phyloP scores from a whole-genome alignment of 805 yeast genomes.

The Candida namnaoensis region DNA sequence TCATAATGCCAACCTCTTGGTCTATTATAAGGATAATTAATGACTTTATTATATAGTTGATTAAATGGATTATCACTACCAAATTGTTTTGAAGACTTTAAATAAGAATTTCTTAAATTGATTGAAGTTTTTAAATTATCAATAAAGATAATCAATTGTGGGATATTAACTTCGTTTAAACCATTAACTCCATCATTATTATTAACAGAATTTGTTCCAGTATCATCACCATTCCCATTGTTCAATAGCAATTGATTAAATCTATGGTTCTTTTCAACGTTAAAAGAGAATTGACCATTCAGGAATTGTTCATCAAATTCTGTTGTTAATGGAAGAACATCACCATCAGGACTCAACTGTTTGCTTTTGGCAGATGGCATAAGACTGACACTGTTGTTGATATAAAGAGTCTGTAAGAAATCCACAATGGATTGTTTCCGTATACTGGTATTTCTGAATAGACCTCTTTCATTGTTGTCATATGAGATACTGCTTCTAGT shows the following conservation, averaged over 20 bases:
- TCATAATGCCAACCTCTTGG: constrained; percentile 33
- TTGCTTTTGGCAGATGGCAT: background rate
- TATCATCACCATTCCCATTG: background rate
- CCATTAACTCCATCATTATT: constrained; percentile 1
- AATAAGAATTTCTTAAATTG: constrained; percentile 59
- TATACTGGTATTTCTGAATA: background rate
- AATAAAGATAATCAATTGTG: constrained; percentile 7
- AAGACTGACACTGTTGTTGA: background rate
- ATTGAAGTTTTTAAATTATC: constrained; percentile 17
- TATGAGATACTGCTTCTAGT: background rate
- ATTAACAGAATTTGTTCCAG: too few species aligned
- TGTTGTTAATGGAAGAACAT: constrained; percentile 11
- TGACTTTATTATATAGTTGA: constrained; percentile 43
- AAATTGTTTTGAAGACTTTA: constrained; percentile 54
- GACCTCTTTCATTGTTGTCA: background rate
- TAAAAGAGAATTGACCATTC: constrained; percentile 7
- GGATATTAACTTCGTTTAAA: too few species aligned
- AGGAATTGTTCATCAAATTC: constrained; percentile 16
- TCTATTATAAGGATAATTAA: constrained; percentile 73
- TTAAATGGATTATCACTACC: constrained; percentile 70
- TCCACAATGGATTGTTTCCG: background rate
- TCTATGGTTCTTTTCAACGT: constrained; percentile 1
- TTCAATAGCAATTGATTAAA: background rate
- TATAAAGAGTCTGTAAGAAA: background rate
- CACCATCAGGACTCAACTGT: constrained; percentile 12